Conservation (phyloP, 2,329 filamentous ascomycete species). For the Penicillium sp. region DNA sequence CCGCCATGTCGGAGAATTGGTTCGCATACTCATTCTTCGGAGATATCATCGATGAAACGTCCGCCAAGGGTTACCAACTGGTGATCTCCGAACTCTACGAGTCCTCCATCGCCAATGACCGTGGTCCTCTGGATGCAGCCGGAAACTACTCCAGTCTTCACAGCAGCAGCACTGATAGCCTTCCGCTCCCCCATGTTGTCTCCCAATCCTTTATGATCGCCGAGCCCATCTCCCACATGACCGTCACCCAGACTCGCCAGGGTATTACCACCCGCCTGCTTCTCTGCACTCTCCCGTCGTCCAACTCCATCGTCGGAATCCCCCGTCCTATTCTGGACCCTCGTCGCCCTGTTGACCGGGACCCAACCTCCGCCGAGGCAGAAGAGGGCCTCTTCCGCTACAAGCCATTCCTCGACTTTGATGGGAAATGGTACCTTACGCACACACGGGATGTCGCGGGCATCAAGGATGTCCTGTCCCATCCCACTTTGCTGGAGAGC, state of each 20-base stretch:
- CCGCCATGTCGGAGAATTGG: constrained; percentile 91
- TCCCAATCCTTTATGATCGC: constrained; percentile 82
- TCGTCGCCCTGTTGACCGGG: constrained; percentile 80
- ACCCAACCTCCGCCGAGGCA: constrained; percentile 76
- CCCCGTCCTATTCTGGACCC: constrained; percentile 81
- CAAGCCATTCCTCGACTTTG: constrained; percentile 76
- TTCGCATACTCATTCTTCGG: constrained; percentile 81
- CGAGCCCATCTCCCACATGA: constrained; percentile 75
- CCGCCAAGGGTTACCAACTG: constrained; percentile 81
- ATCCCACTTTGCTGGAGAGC: constrained; percentile 83
- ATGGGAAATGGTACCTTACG: constrained; percentile 77
- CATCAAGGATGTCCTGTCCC: constrained; percentile 72
- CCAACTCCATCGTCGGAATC: constrained; percentile 76
- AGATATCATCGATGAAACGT: constrained; percentile 51
- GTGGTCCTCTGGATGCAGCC: constrained; percentile 73
- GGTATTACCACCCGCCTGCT: constrained; percentile 86
- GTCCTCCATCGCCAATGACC: constrained; percentile 79
- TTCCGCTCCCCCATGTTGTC: constrained; percentile 72
- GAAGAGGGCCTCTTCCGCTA: constrained; percentile 86
- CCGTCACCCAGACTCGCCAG: constrained; percentile 87
- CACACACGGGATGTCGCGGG: constrained; percentile 83
- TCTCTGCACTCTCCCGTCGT: constrained; percentile 74
- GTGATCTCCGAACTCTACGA: constrained; percentile 89
- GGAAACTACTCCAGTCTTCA: constrained; percentile 78
- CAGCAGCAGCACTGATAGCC: constrained; percentile 57